Evolutionary conservation across 2,329 filamentous ascomycete species (phyloP).

Genomic region (Epichloe scottii): DNA sequence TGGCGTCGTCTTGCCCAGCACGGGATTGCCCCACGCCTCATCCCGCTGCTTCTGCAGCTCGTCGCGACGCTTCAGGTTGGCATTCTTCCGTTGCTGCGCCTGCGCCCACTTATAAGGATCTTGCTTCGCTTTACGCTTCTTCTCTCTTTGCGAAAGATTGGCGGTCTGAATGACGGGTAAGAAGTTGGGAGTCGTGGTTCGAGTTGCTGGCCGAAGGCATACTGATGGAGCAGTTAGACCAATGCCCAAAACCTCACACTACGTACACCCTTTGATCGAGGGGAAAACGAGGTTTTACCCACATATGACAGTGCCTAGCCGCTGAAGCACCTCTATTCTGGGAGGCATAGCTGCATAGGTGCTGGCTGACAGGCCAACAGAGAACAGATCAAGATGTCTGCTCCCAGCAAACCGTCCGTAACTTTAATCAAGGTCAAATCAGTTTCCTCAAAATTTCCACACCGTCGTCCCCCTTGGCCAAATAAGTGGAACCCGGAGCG

Average conservation of each 20-base stretch:
- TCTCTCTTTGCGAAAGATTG: constrained; percentile 47
- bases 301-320: constrained; percentile 49
- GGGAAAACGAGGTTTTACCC: constrained; percentile 18
- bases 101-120: constrained; percentile 78
- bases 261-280: no score
- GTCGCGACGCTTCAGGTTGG: constrained; percentile 64
- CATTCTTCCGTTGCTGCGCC: constrained; percentile 69
- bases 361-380: background rate
- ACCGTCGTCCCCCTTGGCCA: background rate
- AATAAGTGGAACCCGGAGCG: background rate
- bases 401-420: background rate
- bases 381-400: background rate
- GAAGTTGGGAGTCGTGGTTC: constrained; percentile 33
- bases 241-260: no score
- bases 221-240: constrained; percentile 27
- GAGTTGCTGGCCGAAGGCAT: constrained; percentile 44
- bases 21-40: constrained; percentile 58
- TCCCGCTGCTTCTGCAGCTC: constrained; percentile 54
- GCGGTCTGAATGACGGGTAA: constrained; percentile 53
- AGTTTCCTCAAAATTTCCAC: constrained; percentile 22
- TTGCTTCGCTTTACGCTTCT: constrained; percentile 52
- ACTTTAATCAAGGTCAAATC: no score
- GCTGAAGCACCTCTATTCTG: constrained; percentile 48
- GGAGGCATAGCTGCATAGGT: constrained; percentile 45
- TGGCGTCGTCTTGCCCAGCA: constrained; percentile 66